Evolutionary conservation across 257 asterid species (phyloP).

Genomic region (Solanum etuberosum): DNA sequence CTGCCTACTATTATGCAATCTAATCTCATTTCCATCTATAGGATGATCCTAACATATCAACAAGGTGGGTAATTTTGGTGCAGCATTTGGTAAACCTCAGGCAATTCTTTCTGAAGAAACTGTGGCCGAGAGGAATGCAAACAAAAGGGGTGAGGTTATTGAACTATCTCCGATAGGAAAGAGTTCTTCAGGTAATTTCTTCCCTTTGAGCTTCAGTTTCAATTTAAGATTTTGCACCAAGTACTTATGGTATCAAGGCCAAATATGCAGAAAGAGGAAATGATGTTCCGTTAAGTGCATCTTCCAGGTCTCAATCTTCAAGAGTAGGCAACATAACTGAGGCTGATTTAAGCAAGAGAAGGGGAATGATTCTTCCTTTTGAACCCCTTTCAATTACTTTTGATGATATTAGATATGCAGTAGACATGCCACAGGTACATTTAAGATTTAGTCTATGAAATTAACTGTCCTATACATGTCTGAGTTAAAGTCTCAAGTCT

Average conservation of each 20-base stretch:
- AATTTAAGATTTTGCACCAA: neutral
- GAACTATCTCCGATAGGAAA: slow-evolving; percentile 15
- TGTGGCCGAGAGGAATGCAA: slow-evolving; percentile 30
- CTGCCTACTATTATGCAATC: neutral
- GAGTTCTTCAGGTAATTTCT: neutral
- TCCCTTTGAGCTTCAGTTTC: neutral
- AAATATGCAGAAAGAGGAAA: slow-evolving; percentile 19
- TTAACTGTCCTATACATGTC: neutral
- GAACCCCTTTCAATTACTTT: slow-evolving; percentile 68
- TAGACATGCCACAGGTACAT: slow-evolving; percentile 76
- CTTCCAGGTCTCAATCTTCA: slow-evolving; percentile 30
- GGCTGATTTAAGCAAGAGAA: slow-evolving; percentile 29
- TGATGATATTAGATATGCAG: slow-evolving; percentile 55
- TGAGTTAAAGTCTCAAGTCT: neutral
- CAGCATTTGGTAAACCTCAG: slow-evolving; percentile 71
- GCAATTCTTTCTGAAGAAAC: slow-evolving; percentile 38
- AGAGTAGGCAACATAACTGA: slow-evolving; percentile 29
- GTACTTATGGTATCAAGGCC: neutral
- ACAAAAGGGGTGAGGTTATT: slow-evolving; percentile 21
- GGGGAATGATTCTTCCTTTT: slow-evolving; percentile 83
- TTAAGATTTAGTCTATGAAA: neutral
- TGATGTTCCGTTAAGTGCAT: slow-evolving; percentile 18
- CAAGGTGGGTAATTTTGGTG: neutral
- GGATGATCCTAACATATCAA: neutral
- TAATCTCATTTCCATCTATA: neutral